Evolutionary conservation across 202 grass and related monocot species (phyloP), one percentile per base, ranked within the genome.

Genomic region (Carex sylvatica): DNA sequence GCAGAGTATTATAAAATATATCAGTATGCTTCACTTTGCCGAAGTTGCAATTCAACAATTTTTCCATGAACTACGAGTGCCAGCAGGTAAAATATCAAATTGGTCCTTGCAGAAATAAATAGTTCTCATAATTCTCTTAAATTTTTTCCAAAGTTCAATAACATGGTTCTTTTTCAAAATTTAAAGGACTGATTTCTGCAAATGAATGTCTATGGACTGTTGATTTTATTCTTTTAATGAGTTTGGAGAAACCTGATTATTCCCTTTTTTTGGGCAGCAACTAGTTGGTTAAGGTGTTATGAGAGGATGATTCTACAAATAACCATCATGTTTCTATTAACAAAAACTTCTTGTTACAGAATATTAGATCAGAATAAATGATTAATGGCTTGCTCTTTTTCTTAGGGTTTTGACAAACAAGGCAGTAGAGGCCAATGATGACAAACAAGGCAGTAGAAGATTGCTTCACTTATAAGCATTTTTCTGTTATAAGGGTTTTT

Each of bases 371-470:
- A 65, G 28, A 65, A 33, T 26, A 31, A 65, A 31, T 65, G 61
- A 40, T 84, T 49, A 52, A 24, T 65, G 9, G 3, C 3, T 44
- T 85, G 5, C 72, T 53, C 53, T 84, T 81, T 36, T 23, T 82
- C 18, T 85, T 71, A 99, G 96, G 89, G 93, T 99, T 78, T 83
- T 99, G 75, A 99, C 96, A 76, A 98, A 91, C 84, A 93, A 95
- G 90, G 95, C 92, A 87, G 30, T 95, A 53, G 95, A 98, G 82
- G 89, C 91, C 24, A 98, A 95, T 78, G 92, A 95, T 24, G 92
- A 92, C 12, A 95, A 91, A n/a, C n/a, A n/a, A n/a, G n/a, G n/a
- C n/a, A n/a, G n/a, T n/a, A n/a, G n/a, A n/a, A n/a, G n/a, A n/a
- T n/a, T n/a, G n/a, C n/a, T n/a, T n/a, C n/a, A n/a, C n/a, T n/a